A percentile compares a stretch with the other conserved stretches of the same genome.
Evolutionary conservation across 768 basidiomycete genomes (phyloP).

Genomic region (Suillus discolor): DNA sequence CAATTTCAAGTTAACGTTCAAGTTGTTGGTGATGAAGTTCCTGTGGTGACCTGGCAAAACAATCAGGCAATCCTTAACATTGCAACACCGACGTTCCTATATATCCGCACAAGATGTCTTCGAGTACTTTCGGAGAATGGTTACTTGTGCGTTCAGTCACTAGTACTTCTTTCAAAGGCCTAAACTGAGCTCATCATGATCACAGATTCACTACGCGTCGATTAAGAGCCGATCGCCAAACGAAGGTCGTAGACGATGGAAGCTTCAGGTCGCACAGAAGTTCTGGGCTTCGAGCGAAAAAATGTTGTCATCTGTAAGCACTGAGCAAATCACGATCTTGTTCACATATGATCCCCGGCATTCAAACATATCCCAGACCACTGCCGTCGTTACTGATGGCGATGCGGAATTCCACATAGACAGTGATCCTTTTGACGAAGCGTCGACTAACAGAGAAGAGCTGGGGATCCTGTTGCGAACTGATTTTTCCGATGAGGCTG

Average conservation of each 20-base stretch:
- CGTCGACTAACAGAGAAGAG: conserved; percentile 47
- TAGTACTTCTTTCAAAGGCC: background rate
- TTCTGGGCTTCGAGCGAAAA: conserved; percentile 45
- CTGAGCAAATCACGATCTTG: background rate
- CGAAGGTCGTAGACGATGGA: conserved; percentile 61
- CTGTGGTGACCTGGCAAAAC: conserved; percentile 2
- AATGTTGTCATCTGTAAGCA: conserved; percentile 15
- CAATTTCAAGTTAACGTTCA: background rate
- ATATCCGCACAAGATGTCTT: conserved; percentile 18
- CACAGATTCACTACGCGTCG: conserved; percentile 45
- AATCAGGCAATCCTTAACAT: background rate
- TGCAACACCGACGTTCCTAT: background rate
- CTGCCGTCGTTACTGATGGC: conserved; percentile 17
- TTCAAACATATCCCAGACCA: conserved; percentile 19
- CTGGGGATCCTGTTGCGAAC: conserved; percentile 72
- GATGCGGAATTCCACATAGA: conserved; percentile 38
- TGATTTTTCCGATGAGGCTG: conserved; percentile 66
- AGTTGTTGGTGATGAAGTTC: background rate
- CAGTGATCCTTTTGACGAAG: conserved; percentile 55
- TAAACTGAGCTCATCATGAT: background rate
- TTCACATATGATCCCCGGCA: background rate
- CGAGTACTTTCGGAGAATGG: conserved; percentile 10
- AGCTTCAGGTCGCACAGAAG: conserved; percentile 51
- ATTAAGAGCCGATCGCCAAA: conserved; percentile 47
- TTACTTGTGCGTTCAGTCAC: conserved; percentile 2